phyloP scores from a whole-genome alignment of 2,329 filamentous ascomycete genomes.

The Boeremia exigua region DNA sequence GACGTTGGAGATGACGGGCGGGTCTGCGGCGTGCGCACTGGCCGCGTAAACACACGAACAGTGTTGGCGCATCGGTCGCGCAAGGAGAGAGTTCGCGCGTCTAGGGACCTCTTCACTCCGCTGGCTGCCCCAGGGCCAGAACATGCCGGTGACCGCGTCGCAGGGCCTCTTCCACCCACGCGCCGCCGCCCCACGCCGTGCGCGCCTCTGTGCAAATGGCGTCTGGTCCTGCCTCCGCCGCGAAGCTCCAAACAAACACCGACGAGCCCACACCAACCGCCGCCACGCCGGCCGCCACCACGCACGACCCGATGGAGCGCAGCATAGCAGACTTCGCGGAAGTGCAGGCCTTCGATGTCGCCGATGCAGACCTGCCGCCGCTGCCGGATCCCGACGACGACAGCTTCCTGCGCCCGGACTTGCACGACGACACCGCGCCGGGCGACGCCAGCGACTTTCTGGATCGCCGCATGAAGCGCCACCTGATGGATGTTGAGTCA shows the following conservation, averaged over 20 bases:
- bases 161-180: constrained; percentile 19
- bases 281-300: constrained; percentile 17
- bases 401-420: constrained; percentile 45
- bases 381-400: constrained; percentile 50
- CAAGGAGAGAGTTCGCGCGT: constrained; percentile 7
- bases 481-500: constrained; percentile 67
- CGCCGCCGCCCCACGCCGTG: constrained; percentile 24
- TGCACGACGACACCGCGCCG: constrained; percentile 35
- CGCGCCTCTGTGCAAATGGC: constrained; percentile 32
- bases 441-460: constrained; percentile 54
- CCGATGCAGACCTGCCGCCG: constrained; percentile 49
- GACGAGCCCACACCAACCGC: constrained; percentile 24
- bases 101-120: constrained; percentile 4
- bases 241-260: constrained; percentile 33
- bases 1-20: constrained; percentile 6
- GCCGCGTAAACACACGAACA: constrained; percentile 9
- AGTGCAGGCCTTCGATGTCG: constrained; percentile 40
- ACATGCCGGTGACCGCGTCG: constrained; percentile 33
- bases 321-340: constrained; percentile 40
- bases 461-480: constrained; percentile 65
- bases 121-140: constrained; percentile 17
- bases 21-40: constrained; percentile 2
- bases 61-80: constrained; percentile 6
- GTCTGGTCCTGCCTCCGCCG: constrained; percentile 29
- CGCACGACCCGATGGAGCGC: constrained; percentile 32